A percentile compares a stretch with the other conserved stretches of the same genome.
These are phyloP conservation scores for Sclerotinia sclerotiorum DNA, from an alignment of 2,329 filamentous ascomycete species.

Conservation along the genomic window DNA sequence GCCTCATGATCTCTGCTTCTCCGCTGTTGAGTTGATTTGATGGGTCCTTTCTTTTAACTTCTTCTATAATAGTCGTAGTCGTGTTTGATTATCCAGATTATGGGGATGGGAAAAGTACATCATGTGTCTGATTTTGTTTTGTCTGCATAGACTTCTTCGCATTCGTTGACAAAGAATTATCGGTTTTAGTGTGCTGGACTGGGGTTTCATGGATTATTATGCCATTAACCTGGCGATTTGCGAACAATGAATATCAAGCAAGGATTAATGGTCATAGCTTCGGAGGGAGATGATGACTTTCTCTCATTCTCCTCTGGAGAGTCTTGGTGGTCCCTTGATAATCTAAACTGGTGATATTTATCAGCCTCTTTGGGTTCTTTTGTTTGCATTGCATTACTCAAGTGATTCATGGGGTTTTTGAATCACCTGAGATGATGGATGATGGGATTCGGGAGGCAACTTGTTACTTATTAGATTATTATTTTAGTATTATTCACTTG, in stretches of 20 bases:
- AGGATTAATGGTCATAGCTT: background rate
- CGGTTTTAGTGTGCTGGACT: background rate
- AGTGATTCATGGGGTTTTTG: background rate
- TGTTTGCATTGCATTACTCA: background rate
- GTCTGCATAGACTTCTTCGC: too few relatives aligned
- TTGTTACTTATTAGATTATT: background rate
- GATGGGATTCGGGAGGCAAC: too few relatives aligned
- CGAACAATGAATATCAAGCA: slow-evolving; percentile 8
- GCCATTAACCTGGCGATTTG: background rate
- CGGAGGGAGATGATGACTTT: too few relatives aligned
- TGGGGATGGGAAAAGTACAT: background rate
- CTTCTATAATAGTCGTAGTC: background rate
- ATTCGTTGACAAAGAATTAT: slow-evolving; percentile 21
- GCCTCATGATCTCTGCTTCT: slow-evolving; percentile 13
- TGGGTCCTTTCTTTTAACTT: background rate
- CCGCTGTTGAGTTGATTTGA: slow-evolving; percentile 7
- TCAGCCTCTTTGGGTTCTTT: background rate
- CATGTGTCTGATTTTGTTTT: background rate
- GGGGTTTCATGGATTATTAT: background rate
- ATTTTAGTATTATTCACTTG: background rate
- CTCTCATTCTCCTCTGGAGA: background rate
- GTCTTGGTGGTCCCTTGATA: background rate
- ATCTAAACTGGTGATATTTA: background rate
- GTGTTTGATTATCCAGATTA: background rate
- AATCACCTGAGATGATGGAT: background rate